These are phyloP conservation scores for Acanthamoeba pearcei DNA, from an alignment of 208 protist genomes.

Conservation along the genomic window DNA sequence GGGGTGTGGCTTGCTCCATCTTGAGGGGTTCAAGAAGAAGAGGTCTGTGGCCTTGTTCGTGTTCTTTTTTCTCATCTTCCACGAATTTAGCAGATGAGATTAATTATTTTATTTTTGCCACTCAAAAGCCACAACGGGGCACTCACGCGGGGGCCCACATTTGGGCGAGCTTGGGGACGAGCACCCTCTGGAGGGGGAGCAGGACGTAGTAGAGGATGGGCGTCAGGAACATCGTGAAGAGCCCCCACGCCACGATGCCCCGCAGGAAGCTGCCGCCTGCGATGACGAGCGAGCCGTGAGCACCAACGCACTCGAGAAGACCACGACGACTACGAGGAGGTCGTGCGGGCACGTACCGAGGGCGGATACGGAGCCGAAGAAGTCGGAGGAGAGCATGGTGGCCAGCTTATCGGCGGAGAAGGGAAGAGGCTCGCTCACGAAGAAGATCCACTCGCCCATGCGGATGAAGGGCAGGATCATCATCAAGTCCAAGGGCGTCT, in stretches of 20 bases:
- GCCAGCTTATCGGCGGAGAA: conserved; percentile 67
- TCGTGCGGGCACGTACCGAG: not conserved
- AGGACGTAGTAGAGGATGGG: conserved; percentile 10
- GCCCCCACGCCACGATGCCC: conserved; percentile 53
- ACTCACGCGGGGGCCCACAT: not conserved
- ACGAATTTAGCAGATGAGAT: no score
- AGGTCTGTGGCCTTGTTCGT: no score
- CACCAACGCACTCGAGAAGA: no score
- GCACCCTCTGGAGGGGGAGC: not conserved
- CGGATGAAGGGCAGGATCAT: conserved; percentile 73
- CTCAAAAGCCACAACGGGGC: no score
- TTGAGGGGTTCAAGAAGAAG: no score
- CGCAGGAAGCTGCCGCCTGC: conserved; percentile 45
- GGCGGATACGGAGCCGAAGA: conserved; percentile 16
- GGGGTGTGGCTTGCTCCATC: no score
- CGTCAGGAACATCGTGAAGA: conserved; percentile 9
- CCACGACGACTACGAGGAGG: no score
- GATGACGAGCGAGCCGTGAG: not conserved
- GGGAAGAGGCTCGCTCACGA: conserved; percentile 56
- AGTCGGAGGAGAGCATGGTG: conserved; percentile 32
- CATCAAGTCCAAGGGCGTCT: conserved; percentile 68
- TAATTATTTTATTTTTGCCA: no score
- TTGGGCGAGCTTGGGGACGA: conserved; percentile 50
- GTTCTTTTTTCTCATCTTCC: no score
- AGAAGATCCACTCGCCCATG: conserved; percentile 67